Evolutionary conservation across 2,329 filamentous ascomycete genomes (phyloP), one percentile per base, ranked within the genome.

Genomic region (Pseudogymnoascus sp.): DNA sequence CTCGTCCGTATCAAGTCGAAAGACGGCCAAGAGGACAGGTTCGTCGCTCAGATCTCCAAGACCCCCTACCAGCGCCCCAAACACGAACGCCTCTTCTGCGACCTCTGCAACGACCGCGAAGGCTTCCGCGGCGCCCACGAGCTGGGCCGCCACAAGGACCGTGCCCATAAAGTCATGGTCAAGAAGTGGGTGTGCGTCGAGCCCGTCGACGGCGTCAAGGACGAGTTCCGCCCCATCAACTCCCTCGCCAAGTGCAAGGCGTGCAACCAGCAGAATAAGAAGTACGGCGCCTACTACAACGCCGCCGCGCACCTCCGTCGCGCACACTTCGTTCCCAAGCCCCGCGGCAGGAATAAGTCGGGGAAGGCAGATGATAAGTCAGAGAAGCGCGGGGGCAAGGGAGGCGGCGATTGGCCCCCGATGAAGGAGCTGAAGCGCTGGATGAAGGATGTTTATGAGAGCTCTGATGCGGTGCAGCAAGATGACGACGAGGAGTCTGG

Each of bases 101-200:
- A 80, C 16, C 84, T 88, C 69, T 97, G 93, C 77, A 86, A 87
- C 68, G 89, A 91, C 70, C 87, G 93, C 66, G 87, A 92, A 66
- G 92, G 93, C 4, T 97, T 96, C 74, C 88, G 93, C 54, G 93
- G 93, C 64, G 91, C 96, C 63, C 93, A 96, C 74, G 93, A 97
- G 74, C 80, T 92, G 60, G 81, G 87, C 63, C 82, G 89, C 64
- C 89, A 93, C 73, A 78, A 79, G 65, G 81, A 84, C 63, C 83
- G 86, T 60, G 82, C 90, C 67, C 93, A 97, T 74, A 78, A 79
- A 64, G 69, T 66, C 10, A 68, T 75, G 3, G 79, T 84, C 61
- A 83, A 78, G 73, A 85, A 84, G 68, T 87, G 77, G 70, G 76
- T 86, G 26, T 87, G 84, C 69, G 76, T 82, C 34, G 82, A 86